Evolutionary conservation across 805 yeast species (phyloP).

Genomic region (Yarrowia sp.): DNA sequence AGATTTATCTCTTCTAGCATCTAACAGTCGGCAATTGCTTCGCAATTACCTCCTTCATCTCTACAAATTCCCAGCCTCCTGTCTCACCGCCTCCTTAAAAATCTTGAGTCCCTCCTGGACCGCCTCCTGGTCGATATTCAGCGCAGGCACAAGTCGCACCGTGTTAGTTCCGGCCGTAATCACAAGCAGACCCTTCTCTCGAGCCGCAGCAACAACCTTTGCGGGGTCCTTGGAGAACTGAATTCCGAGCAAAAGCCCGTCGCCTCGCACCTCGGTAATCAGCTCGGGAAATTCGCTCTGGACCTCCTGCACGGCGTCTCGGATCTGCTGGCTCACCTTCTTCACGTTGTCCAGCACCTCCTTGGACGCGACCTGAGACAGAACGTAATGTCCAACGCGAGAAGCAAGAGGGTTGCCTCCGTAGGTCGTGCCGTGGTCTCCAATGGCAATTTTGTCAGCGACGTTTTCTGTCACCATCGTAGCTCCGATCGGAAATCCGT

Average conservation of each 20-base stretch:
- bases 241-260: conserved; percentile 82
- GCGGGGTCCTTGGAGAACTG: conserved; percentile 67
- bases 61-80: not conserved
- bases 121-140: conserved; percentile 70
- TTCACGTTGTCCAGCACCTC: conserved; percentile 61
- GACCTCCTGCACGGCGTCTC: conserved; percentile 42
- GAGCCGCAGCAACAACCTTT: conserved; percentile 61
- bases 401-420: conserved; percentile 96
- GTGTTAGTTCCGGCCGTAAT: conserved; percentile 93
- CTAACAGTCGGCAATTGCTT: no score
- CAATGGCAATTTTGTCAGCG: conserved; percentile 69
- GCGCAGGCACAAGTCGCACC: conserved; percentile 86
- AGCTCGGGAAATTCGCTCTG: conserved; percentile 59
- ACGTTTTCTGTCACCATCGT: conserved; percentile 81
- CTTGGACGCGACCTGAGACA: conserved; percentile 60
- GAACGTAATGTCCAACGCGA: conserved; percentile 73
- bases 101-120: conserved; percentile 70
- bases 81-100: conserved; percentile 38
- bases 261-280: conserved; percentile 74
- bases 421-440: conserved; percentile 97
- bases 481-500: conserved; percentile 95
- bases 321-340: conserved; percentile 57
- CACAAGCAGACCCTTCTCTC: conserved; percentile 76
- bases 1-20: no score
- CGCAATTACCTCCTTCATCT: not conserved